phyloP scores from a whole-genome alignment of 148 eudicot genomes.

The Cornus kousa region DNA sequence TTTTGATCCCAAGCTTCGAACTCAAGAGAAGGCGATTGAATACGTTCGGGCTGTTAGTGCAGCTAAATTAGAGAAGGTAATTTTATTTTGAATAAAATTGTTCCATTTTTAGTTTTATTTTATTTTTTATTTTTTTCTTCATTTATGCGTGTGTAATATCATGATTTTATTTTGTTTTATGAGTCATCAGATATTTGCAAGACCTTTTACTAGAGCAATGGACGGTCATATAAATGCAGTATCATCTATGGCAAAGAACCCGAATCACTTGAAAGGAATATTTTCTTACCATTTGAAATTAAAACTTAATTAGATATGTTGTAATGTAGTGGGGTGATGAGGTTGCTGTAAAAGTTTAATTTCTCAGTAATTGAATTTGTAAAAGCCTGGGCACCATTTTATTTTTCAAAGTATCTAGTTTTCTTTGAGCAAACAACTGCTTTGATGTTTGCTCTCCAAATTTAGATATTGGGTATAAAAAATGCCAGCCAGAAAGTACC shows the following conservation, averaged over 20 bases:
- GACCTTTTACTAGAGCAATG: slow-evolving; percentile 89
- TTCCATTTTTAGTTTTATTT: not conserved
- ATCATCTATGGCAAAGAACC: slow-evolving; percentile 93
- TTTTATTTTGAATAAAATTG: not conserved
- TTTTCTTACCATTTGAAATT: slow-evolving; percentile 42
- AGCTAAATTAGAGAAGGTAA: slow-evolving; percentile 88
- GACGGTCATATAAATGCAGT: slow-evolving; percentile 81
- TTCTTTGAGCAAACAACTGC: not conserved
- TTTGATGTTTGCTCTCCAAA: not conserved
- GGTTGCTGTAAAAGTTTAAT: not conserved
- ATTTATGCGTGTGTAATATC: not conserved
- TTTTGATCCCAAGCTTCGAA: slow-evolving; percentile 76
- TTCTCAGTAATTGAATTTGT: not conserved
- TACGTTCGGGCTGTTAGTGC: slow-evolving; percentile 88
- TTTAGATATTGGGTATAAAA: not conserved
- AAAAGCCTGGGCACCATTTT: not conserved
- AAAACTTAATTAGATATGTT: not conserved
- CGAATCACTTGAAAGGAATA: slow-evolving; percentile 65
- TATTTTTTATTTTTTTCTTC: not conserved
- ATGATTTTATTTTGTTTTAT: not conserved
- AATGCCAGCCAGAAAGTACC: not conserved
- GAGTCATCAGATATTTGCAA: slow-evolving; percentile 66
- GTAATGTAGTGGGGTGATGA: not conserved
- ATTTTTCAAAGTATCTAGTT: not conserved
- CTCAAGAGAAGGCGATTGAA: slow-evolving; percentile 89